Evolutionary conservation across 1,139 yeast genomes (phyloP).

Genomic region (Sugiyamaella grinbergsii): DNA sequence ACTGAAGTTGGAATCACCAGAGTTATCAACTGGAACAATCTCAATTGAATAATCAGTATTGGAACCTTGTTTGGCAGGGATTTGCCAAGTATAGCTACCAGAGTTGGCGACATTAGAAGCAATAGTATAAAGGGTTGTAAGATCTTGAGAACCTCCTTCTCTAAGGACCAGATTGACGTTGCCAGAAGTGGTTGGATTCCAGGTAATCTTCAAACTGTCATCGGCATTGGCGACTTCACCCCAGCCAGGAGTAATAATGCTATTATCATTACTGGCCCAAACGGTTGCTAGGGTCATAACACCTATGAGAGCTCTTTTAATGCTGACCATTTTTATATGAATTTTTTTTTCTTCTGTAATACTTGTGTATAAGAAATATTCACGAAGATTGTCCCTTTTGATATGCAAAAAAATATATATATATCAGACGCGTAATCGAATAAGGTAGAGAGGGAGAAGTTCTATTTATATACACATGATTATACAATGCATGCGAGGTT

Average conservation of each 20-base stretch:
- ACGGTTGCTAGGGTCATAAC: constrained; percentile 22
- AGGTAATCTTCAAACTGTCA: constrained; percentile 31
- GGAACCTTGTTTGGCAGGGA: constrained; percentile 32
- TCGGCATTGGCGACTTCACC: constrained; percentile 40
- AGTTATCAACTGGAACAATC: constrained; percentile 35
- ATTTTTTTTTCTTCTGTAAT: neutral
- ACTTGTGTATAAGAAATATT: too few relatives aligned
- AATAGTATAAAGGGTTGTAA: constrained; percentile 35
- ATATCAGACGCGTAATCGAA: too few relatives aligned
- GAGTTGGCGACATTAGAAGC: constrained; percentile 37
- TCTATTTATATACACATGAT: constrained; percentile 10
- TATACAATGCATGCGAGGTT: constrained; percentile 1
- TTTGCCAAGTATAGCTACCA: constrained; percentile 39
- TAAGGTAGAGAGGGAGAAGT: neutral
- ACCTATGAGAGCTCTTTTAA: constrained; percentile 3
- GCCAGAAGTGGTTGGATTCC: constrained; percentile 38
- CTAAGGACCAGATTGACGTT: constrained; percentile 39
- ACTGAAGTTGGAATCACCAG: constrained; percentile 35
- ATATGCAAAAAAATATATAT: neutral
- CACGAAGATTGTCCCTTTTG: neutral
- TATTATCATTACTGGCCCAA: constrained; percentile 36
- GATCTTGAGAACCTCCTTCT: constrained; percentile 35
- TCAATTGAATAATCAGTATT: constrained; percentile 42
- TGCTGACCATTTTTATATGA: constrained; percentile 15
- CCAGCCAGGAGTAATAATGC: constrained; percentile 35